These are phyloP conservation scores for Alternaria atra DNA, from an alignment of 2,329 filamentous ascomycete species.

Conservation along the genomic window DNA sequence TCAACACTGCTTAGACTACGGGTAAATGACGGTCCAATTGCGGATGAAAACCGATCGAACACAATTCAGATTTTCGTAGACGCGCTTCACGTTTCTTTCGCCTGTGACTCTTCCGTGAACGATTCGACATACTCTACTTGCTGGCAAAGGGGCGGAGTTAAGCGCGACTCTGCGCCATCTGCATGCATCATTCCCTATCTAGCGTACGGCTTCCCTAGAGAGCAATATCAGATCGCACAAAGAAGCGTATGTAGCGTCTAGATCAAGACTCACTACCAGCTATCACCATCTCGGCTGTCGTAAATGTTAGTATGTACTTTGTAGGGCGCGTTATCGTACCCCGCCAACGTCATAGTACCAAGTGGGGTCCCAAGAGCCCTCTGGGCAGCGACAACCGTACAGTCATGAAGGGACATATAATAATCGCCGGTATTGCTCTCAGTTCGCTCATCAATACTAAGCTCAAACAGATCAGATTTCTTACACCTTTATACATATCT, in stretches of 20 bases:
- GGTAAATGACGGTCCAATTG: not conserved
- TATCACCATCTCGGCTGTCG: not conserved
- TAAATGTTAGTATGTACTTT: conserved; percentile 4
- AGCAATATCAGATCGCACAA: not conserved
- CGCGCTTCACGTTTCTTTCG: not conserved
- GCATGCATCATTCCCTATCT: not conserved
- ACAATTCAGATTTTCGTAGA: not conserved
- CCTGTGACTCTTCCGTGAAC: not conserved
- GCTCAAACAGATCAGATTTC: not conserved
- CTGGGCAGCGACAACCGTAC: not conserved
- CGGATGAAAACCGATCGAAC: not conserved
- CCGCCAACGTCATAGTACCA: conserved; percentile 23
- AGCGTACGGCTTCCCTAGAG: not conserved
- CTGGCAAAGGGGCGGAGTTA: not conserved
- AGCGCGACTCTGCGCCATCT: not conserved
- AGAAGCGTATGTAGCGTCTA: conserved; percentile 14
- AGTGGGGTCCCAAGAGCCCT: conserved; percentile 20
- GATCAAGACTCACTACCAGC: not conserved
- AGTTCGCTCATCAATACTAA: not conserved
- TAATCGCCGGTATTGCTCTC: not conserved
- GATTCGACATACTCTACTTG: not conserved
- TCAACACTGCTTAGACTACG: conserved; percentile 8
- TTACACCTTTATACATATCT: not conserved
- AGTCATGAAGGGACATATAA: not conserved
- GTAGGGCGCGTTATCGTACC: conserved; percentile 27